Evolutionary conservation across 1,139 yeast species (phyloP).

Genomic region (Entelexis sorbosivorans): DNA sequence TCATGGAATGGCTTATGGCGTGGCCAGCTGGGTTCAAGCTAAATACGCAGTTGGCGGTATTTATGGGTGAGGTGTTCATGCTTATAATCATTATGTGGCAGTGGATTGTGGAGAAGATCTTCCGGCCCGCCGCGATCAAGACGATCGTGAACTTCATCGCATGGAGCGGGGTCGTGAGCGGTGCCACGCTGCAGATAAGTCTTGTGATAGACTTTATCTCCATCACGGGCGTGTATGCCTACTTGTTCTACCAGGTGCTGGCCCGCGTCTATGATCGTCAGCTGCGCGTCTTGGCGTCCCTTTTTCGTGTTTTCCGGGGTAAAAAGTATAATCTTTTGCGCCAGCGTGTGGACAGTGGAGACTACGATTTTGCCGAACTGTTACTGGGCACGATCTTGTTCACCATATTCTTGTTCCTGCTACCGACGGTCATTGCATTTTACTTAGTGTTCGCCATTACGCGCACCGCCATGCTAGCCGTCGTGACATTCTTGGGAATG

Average conservation of each 20-base stretch:
- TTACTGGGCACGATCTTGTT: slow-evolving; percentile 80
- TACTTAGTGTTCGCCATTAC: slow-evolving; percentile 61
- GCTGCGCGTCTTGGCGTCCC: slow-evolving; percentile 52
- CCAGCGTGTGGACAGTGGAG: slow-evolving; percentile 73
- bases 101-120: slow-evolving; percentile 20
- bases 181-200: slow-evolving; percentile 59
- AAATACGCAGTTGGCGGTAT: slow-evolving; percentile 73
- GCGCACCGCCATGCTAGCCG: slow-evolving; percentile 42
- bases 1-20: slow-evolving; percentile 54
- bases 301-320: slow-evolving; percentile 81
- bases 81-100: slow-evolving; percentile 78
- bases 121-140: slow-evolving; percentile 30
- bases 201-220: slow-evolving; percentile 54
- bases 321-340: slow-evolving; percentile 76
- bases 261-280: slow-evolving; percentile 74
- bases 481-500: slow-evolving; percentile 49
- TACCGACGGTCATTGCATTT: slow-evolving; percentile 83
- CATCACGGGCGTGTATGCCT: slow-evolving; percentile 57
- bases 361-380: slow-evolving; percentile 75
- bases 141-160: slow-evolving; percentile 33
- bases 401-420: slow-evolving; percentile 60
- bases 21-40: slow-evolving; percentile 94
- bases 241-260: slow-evolving; percentile 66
- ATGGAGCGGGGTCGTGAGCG: slow-evolving; percentile 38
- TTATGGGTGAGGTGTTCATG: slow-evolving; percentile 72